Evolutionary conservation across 2,329 filamentous ascomycete genomes (phyloP).

Genomic region (Diaporthe citriasiana): DNA sequence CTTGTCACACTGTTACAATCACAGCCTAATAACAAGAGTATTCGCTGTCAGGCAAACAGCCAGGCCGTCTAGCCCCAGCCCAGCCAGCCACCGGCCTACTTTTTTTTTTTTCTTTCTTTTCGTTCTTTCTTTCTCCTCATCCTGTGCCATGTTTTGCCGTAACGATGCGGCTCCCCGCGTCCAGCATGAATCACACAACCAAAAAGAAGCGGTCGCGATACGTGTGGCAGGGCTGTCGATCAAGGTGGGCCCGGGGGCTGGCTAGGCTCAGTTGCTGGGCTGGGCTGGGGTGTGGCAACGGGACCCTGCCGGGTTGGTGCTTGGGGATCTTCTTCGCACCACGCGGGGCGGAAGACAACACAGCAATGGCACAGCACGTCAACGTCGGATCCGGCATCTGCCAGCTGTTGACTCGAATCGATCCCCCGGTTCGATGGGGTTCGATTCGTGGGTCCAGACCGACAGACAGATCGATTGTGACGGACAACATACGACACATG

Average conservation of each 20-base stretch:
- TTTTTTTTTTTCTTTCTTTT: constrained; percentile 20
- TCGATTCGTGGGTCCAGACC: neutral
- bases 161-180: constrained; percentile 15
- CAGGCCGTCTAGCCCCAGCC: constrained; percentile 1
- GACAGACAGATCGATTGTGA: neutral
- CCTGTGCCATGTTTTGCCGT: neutral
- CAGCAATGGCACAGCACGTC: neutral
- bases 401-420: neutral
- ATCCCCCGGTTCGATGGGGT: neutral
- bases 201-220: constrained; percentile 19
- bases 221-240: constrained; percentile 30
- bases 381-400: constrained; percentile 9
- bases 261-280: constrained; percentile 9
- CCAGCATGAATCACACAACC: constrained; percentile 25
- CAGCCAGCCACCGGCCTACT: constrained; percentile 14
- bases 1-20: constrained; percentile 27
- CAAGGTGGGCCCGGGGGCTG: constrained; percentile 34
- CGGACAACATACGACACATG: constrained; percentile 17
- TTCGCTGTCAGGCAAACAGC: constrained; percentile 21
- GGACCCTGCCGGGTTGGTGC: constrained; percentile 25
- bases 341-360: constrained; percentile 1
- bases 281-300: neutral
- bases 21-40: constrained; percentile 6
- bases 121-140: no score
- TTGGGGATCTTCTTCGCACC: neutral